Conservation (phyloP, 129 eudicot species). For the Kitagawia praeruptora region DNA sequence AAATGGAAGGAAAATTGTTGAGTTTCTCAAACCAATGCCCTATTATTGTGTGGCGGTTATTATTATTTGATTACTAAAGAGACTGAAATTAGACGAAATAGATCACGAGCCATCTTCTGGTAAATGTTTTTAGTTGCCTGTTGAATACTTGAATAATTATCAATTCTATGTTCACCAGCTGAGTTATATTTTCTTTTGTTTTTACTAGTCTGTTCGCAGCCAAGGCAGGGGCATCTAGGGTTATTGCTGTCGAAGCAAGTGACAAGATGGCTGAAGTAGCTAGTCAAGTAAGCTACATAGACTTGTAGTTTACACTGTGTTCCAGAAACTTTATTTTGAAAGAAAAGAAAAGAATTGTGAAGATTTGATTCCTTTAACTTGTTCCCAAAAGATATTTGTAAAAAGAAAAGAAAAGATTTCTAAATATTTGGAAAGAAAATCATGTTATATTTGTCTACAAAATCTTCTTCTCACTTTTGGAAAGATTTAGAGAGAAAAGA, state of each 20-base stretch:
- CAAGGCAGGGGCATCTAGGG: constrained; percentile 84
- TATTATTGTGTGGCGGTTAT: background rate
- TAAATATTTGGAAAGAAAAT: too few relatives aligned
- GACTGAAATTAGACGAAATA: background rate
- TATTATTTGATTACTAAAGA: background rate
- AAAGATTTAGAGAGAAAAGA: too few relatives aligned
- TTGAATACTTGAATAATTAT: background rate
- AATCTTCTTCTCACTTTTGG: too few relatives aligned
- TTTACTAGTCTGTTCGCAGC: constrained; percentile 90
- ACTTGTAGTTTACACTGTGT: too few relatives aligned
- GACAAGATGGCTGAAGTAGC: constrained; percentile 92
- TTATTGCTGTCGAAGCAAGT: constrained; percentile 88
- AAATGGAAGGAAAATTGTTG: background rate
- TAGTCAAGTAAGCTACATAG: constrained; percentile 42
- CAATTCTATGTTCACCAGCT: background rate
- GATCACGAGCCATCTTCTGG: background rate
- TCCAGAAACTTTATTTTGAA: too few relatives aligned
- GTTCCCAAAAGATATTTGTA: too few relatives aligned
- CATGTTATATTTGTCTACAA: too few relatives aligned
- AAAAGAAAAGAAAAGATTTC: too few relatives aligned
- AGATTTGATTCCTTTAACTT: too few relatives aligned
- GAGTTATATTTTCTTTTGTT: background rate
- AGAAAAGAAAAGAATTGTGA: too few relatives aligned
- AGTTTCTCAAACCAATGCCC: background rate
- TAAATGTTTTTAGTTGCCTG: background rate